These are phyloP conservation scores for Ramaria rubella DNA, from an alignment of 768 basidiomycete species.

Conservation along the genomic window DNA sequence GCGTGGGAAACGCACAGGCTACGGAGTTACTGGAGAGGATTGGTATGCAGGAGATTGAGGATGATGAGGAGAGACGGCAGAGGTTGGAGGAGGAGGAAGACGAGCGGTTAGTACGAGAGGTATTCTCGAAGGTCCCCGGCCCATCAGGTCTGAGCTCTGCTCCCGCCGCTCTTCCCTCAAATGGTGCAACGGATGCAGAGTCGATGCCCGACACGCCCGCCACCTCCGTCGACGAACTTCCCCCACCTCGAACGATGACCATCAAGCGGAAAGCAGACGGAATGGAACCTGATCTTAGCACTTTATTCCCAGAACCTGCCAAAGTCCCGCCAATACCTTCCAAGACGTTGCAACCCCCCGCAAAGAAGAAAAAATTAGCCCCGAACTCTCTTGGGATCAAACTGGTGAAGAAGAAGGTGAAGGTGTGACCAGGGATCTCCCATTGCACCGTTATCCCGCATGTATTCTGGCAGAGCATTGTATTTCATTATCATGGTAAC, in stretches of 20 bases:
- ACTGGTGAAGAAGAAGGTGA: conserved; percentile 46
- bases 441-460: background rate
- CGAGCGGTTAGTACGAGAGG: conserved; percentile 78
- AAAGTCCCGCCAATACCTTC: conserved; percentile 31
- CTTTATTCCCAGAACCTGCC: conserved; percentile 48
- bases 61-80: conserved; percentile 66
- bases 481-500: background rate
- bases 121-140: conserved; percentile 66
- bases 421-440: conserved; percentile 11
- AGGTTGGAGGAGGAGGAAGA: conserved; percentile 83
- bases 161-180: background rate
- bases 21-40: conserved; percentile 63
- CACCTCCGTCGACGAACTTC: background rate
- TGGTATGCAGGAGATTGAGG: conserved; percentile 61
- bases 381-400: conserved; percentile 72
- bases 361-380: conserved; percentile 54
- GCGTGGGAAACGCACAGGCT: conserved; percentile 56
- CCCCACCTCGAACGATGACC: conserved; percentile 36
- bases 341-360: conserved; percentile 34
- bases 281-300: conserved; percentile 64
- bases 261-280: conserved; percentile 83
- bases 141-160: conserved; percentile 13
- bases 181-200: conserved; percentile 31
- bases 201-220: conserved; percentile 16
- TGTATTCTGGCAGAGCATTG: background rate